Evolutionary conservation across 106 monocot genomes (phyloP).

Genomic region (Agapanthus africanus): DNA sequence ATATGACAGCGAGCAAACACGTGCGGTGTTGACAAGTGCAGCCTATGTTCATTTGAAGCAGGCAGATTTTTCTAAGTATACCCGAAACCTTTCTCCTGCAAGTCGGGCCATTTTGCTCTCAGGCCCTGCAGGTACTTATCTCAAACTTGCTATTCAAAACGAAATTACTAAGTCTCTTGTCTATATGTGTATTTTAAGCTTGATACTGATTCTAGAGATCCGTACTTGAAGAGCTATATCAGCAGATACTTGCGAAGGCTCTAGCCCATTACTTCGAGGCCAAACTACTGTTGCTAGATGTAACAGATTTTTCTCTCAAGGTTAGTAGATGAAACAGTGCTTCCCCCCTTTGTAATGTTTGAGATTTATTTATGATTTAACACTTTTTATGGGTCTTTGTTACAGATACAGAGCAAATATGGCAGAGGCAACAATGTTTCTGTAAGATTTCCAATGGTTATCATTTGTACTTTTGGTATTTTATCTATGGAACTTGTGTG

Average conservation of each 20-base stretch:
- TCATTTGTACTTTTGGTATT: not conserved
- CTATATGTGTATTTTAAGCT: not conserved
- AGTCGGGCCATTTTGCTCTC: conserved; percentile 78
- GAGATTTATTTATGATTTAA: conserved; percentile 13
- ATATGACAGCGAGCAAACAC: conserved; percentile 57
- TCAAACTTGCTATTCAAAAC: not conserved
- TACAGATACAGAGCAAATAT: conserved; percentile 71
- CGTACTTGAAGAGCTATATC: conserved; percentile 58
- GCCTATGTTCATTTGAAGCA: conserved; percentile 70
- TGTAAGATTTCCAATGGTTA: conserved; percentile 26
- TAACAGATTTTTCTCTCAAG: conserved; percentile 66
- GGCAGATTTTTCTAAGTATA: conserved; percentile 58
- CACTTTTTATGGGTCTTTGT: not conserved
- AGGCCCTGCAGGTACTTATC: conserved; percentile 62
- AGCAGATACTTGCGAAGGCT: conserved; percentile 84
- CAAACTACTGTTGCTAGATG: conserved; percentile 61
- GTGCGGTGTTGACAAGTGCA: conserved; percentile 58
- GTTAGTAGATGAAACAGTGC: conserved; percentile 16
- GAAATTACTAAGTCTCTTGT: not conserved
- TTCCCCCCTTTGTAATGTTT: not conserved
- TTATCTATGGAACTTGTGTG: conserved; percentile 1
- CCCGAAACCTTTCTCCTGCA: conserved; percentile 54
- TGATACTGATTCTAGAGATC: conserved; percentile 10
- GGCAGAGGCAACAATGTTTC: conserved; percentile 35
- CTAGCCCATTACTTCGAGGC: conserved; percentile 60